Evolutionary conservation across 2,329 filamentous ascomycete species (phyloP).

Genomic region (Botrytis porri): DNA sequence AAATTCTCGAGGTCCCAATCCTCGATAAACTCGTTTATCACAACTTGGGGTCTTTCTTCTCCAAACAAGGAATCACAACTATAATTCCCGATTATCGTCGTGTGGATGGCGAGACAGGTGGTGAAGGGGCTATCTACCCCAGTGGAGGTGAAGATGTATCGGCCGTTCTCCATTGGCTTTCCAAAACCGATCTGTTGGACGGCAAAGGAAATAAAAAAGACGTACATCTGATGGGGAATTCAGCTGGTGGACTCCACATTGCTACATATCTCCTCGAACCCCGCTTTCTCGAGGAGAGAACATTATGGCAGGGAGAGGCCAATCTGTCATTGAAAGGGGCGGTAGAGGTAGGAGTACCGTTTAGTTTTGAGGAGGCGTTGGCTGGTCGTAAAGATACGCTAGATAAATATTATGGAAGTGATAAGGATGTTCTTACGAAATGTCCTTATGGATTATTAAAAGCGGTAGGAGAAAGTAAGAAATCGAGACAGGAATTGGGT

Average conservation of each 20-base stretch:
- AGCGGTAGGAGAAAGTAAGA: conserved; percentile 24
- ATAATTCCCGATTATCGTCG: conserved; percentile 35
- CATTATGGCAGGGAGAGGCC: conserved; percentile 17
- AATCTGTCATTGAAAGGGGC: conserved; percentile 29
- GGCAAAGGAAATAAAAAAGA: conserved; percentile 24
- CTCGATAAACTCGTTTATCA: conserved; percentile 31
- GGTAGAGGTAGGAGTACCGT: conserved; percentile 29
- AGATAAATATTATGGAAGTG: conserved; percentile 29
- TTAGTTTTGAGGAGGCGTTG: conserved; percentile 26
- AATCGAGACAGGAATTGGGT: conserved; percentile 26
- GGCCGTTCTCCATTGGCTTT: conserved; percentile 19
- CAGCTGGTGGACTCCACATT: conserved; percentile 36
- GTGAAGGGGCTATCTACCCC: conserved; percentile 33
- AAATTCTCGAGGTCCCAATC: conserved; percentile 22
- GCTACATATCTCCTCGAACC: conserved; percentile 33
- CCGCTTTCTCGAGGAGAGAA: conserved; percentile 29
- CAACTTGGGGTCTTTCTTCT: conserved; percentile 37
- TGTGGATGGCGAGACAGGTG: conserved; percentile 29
- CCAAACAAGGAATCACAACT: conserved; percentile 29
- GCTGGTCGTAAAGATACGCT: conserved; percentile 23
- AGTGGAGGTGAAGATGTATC: conserved; percentile 36
- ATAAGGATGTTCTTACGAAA: conserved; percentile 19
- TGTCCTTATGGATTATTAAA: conserved; percentile 29
- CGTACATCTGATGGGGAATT: conserved; percentile 36
- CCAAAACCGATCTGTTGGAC: conserved; percentile 29